phyloP scores from a whole-genome alignment of 768 basidiomycete species.

The Termitomyces sp. region DNA sequence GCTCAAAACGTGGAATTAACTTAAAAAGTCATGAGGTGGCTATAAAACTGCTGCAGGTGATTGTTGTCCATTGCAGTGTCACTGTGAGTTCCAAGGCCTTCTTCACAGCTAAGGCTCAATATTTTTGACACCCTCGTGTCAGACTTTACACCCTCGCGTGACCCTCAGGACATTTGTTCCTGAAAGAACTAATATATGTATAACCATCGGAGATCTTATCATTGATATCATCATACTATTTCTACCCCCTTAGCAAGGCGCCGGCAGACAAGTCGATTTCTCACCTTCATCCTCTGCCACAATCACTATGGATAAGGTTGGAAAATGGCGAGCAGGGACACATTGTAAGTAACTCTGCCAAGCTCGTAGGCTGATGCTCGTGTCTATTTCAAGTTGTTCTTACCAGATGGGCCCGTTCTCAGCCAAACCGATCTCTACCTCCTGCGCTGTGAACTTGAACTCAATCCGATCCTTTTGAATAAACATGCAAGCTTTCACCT shows the following conservation, averaged over 20 bases:
- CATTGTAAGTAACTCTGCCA: conserved; percentile 28
- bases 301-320: conserved; percentile 19
- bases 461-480: conserved; percentile 69
- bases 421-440: conserved; percentile 80
- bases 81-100: background rate
- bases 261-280: background rate
- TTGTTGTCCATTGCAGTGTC: too few species aligned
- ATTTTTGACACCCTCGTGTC: background rate
- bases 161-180: too few species aligned
- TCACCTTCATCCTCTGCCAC: background rate
- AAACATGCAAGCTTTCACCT: conserved; percentile 47
- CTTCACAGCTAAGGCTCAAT: background rate
- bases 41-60: background rate
- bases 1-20: too few species aligned
- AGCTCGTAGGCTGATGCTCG: background rate
- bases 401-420: conserved; percentile 71
- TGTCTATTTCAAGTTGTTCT: background rate
- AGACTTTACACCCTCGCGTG: too few species aligned
- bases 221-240: background rate
- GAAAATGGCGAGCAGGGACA: conserved; percentile 39
- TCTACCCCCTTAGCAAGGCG: background rate
- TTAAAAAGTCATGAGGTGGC: background rate
- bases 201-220: conserved; percentile 9
- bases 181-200: too few species aligned
- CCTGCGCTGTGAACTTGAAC: conserved; percentile 59